Percentiles rank a stretch among this genome's conserved stretches.
phyloP scores from a whole-genome alignment of 2,329 filamentous ascomycete species.

The Elsinoe ampelina region DNA sequence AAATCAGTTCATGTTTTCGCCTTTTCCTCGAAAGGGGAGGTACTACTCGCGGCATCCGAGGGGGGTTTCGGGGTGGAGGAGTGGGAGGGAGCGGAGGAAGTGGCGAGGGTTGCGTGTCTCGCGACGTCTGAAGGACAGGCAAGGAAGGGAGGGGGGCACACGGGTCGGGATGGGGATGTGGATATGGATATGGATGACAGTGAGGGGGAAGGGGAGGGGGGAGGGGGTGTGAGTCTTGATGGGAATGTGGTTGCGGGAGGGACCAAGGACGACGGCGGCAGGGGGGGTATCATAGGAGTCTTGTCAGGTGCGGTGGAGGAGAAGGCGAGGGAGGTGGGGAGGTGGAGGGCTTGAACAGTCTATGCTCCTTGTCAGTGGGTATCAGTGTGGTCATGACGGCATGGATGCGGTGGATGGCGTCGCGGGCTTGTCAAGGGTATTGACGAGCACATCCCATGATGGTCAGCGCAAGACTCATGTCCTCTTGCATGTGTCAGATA shows the following conservation, averaged over 20 bases:
- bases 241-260: slow-evolving; percentile 21
- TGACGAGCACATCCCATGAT: too few relatives aligned
- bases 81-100: slow-evolving; percentile 62
- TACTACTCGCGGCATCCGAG: slow-evolving; percentile 73
- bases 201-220: slow-evolving; percentile 25
- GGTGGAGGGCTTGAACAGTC: slow-evolving; percentile 14
- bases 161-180: background rate
- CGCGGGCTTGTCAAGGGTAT: too few relatives aligned
- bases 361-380: background rate
- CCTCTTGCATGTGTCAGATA: too few relatives aligned
- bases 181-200: background rate
- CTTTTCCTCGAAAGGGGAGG: slow-evolving; percentile 63
- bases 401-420: too few relatives aligned
- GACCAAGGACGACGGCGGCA: slow-evolving; percentile 16
- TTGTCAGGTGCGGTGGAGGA: slow-evolving; percentile 14
- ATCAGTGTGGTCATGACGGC: too few relatives aligned
- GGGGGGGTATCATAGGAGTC: slow-evolving; percentile 1
- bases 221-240: slow-evolving; percentile 28
- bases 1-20: slow-evolving; percentile 73
- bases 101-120: slow-evolving; percentile 58
- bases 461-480: too few relatives aligned
- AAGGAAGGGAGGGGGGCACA: slow-evolving; percentile 1
- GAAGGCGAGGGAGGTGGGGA: slow-evolving; percentile 13
- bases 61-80: slow-evolving; percentile 65
- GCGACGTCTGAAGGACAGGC: slow-evolving; percentile 26